phyloP scores from a whole-genome alignment of 805 yeast species.

The Hanseniaspora thailandica region DNA sequence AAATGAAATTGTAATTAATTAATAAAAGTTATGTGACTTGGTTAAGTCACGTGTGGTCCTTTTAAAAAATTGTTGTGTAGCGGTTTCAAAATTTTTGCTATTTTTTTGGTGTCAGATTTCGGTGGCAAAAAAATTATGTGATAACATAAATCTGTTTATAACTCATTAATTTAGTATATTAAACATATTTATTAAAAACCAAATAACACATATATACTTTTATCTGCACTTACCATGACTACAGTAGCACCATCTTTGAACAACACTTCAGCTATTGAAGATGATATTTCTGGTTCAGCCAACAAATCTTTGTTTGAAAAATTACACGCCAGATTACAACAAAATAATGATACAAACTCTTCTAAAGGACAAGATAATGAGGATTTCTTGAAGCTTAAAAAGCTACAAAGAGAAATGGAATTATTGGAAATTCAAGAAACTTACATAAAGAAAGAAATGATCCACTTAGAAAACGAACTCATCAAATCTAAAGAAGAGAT shows the following conservation, averaged over 20 bases:
- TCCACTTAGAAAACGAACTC: constrained; percentile 86
- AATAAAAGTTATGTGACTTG: not conserved
- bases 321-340: constrained; percentile 23
- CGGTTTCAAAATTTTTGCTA: no score
- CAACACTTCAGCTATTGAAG: not conserved
- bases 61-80: no score
- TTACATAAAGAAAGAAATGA: constrained; percentile 94
- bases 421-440: constrained; percentile 81
- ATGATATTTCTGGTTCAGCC: constrained; percentile 9
- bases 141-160: no score
- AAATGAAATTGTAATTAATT: not conserved
- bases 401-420: constrained; percentile 81
- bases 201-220: no score
- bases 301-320: constrained; percentile 29
- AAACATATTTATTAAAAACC: no score
- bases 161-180: not conserved
- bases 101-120: not conserved
- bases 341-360: constrained; percentile 21
- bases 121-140: not conserved
- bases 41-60: not conserved
- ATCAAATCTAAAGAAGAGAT: constrained; percentile 98
- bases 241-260: not conserved
- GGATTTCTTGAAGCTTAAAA: constrained; percentile 73
- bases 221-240: not conserved
- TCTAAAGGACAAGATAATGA: constrained; percentile 35